phyloP scores from a whole-genome alignment of 2,329 filamentous ascomycete species.

The Westerdykella aurantiaca region DNA sequence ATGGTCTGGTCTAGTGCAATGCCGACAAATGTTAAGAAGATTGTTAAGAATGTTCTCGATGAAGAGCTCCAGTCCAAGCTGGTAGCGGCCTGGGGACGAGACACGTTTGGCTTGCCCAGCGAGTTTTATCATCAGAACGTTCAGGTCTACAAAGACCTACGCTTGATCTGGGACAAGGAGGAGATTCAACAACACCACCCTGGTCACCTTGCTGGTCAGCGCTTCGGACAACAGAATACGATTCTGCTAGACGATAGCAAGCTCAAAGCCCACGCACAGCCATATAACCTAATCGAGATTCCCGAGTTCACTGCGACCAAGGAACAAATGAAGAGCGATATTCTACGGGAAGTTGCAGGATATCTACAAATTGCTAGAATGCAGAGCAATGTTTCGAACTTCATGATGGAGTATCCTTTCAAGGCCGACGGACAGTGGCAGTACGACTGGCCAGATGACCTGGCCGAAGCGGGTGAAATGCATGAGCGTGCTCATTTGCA shows the following conservation, averaged over 20 bases:
- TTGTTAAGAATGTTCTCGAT: slow-evolving; percentile 62
- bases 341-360: slow-evolving; percentile 47
- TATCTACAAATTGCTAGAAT: slow-evolving; percentile 49
- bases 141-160: slow-evolving; percentile 85
- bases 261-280: slow-evolving; percentile 77
- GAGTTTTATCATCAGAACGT: slow-evolving; percentile 64
- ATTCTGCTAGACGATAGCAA: slow-evolving; percentile 80
- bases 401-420: slow-evolving; percentile 43
- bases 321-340: slow-evolving; percentile 38
- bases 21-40: slow-evolving; percentile 62
- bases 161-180: slow-evolving; percentile 59
- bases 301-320: slow-evolving; percentile 63
- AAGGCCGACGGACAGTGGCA: slow-evolving; percentile 21
- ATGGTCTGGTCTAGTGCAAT: slow-evolving; percentile 89
- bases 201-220: slow-evolving; percentile 23
- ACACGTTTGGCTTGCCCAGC: slow-evolving; percentile 62
- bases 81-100: slow-evolving; percentile 70
- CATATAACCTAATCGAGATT: slow-evolving; percentile 73
- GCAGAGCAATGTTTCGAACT: slow-evolving; percentile 58
- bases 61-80: slow-evolving; percentile 50
- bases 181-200: slow-evolving; percentile 42
- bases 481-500: background rate
- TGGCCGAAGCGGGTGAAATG: background rate
- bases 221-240: slow-evolving; percentile 80
- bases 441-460: slow-evolving; percentile 19